Evolutionary conservation across 768 basidiomycete genomes (phyloP), one percentile per base, ranked within the genome.

Genomic region (Hortiboletus flavorubellus): DNA sequence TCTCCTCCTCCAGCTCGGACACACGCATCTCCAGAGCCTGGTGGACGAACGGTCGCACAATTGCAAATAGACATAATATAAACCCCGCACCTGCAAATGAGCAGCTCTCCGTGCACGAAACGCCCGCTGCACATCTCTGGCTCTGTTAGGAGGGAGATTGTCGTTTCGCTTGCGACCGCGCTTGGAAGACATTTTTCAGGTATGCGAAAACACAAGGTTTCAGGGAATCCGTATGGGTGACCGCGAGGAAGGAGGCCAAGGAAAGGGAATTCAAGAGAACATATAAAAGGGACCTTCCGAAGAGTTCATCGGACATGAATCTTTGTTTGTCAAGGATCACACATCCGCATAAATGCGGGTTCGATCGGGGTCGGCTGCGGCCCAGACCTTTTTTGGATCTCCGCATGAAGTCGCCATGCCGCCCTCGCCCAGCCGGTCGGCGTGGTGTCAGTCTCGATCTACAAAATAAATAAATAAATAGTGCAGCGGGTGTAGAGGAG

Each of bases 91-190:
- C 77, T 87, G 82, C 51, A 95, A 79, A 71, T 94, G 92, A 53
- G 91, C 91, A 58, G 91, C 91, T 63, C 92, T 83, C 60, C 93
- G 78, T 34, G 92, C 93, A 59, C 92, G 81, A 76, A 94, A 95
- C 9, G 91, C 92, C 66, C 92, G 75, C 68, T 95, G 92, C 16
- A 93, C 90, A 65, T 94, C 93, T 54, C 93, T 77, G 30, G 92
- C 91, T 59, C 91, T 83, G 63, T 75, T 77, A 58, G 82, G 82
- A 63, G 82, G 82, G 38, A 84, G 78, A 63, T 77, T 80, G 64
- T 83, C 80, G 67, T 83, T 81, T 60, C 90, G 78, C 66, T 92
- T 92, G 65, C 91, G 82, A 58, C 91, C 91, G 65, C 91, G 85
- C 75, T 91, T 93, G 59, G 89, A 91, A 64, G 89, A 91, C 87